Evolutionary conservation across 1,284 basidiomycete genomes (phyloP), one percentile per base, ranked within the genome.

Genomic region (Fomitopsis palustris): DNA sequence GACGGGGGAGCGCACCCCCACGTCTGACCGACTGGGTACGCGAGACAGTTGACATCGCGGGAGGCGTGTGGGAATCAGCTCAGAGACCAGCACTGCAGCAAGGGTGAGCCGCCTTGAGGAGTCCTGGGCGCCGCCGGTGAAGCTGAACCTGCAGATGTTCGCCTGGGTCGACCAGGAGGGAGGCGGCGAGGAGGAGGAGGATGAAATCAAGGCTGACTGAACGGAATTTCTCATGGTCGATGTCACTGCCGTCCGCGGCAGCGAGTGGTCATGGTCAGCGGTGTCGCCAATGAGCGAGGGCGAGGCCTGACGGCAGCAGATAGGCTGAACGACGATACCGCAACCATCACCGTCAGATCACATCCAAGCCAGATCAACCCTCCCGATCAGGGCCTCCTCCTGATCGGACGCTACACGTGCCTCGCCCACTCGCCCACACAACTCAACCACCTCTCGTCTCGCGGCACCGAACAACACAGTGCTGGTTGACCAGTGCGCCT

Each of bases 1-100:
- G 77, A 53, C 80, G 80, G 49, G 70, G 72, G 35, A 70, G 68
- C 35, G 62, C 56, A 31, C 67, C 60, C 49, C 61, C 61, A 47
- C 65, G 59, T 49, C 61, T 58, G 57, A 64, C 58, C 43, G 60
- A 60, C 12, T 39, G 56, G 19, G 59, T 45, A 55, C 61, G 60
- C 25, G 64, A 53, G 19, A 57, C 27, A 57, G 61, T 57, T 43
- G 64, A 63, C 66, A 67, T 67, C 49, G 29, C 45, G 49, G 33
- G 25, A 27, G 14, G 53, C 10, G 27, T 52, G 53, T 39, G 35
- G 7, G 53, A n/a, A 27, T 29, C 45, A 52, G 33, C 31, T 52
- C 49, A 52, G 49, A 52, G 49, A 33, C 31, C 49, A 52, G 49
- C 49, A 52, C 49, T 52, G 49, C 49, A 52, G 49, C 29, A 35